phyloP scores from a whole-genome alignment of 495 filamentous ascomycete genomes.

The Aspergillus nanangensis region DNA sequence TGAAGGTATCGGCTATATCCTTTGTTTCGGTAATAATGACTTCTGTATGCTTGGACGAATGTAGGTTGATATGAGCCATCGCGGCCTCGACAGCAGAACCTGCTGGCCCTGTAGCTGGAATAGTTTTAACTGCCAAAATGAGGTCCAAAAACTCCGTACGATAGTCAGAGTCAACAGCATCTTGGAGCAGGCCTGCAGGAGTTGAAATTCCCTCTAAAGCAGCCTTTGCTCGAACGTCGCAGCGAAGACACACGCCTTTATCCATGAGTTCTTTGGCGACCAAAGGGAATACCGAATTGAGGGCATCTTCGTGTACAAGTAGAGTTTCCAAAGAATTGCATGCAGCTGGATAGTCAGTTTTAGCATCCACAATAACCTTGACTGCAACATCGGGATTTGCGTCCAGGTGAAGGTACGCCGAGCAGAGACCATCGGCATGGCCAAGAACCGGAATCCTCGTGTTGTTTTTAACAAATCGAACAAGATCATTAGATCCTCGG shows the following conservation, averaged over 20 bases:
- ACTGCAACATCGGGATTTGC: constrained; percentile 68
- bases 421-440: constrained; percentile 93
- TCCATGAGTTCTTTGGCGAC: constrained; percentile 67
- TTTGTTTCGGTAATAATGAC: constrained; percentile 71
- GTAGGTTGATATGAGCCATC: constrained; percentile 81
- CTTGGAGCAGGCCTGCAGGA: constrained; percentile 49
- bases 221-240: constrained; percentile 63
- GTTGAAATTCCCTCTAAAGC: constrained; percentile 45
- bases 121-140: constrained; percentile 77
- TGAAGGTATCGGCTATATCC: constrained; percentile 69
- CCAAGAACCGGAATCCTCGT: constrained; percentile 95
- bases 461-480: constrained; percentile 80
- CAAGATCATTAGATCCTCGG: constrained; percentile 87
- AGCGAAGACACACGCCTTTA: constrained; percentile 80
- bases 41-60: constrained; percentile 95
- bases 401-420: constrained; percentile 78
- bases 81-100: constrained; percentile 55
- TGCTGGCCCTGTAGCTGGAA: constrained; percentile 38
- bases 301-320: constrained; percentile 71
- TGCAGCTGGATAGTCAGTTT: constrained; percentile 91
- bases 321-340: constrained; percentile 92
- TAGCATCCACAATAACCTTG: constrained; percentile 84
- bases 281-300: constrained; percentile 61
- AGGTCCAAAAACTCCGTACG: constrained; percentile 87
- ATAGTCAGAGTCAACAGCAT: constrained; percentile 66